Percentiles rank a stretch among this genome's conserved stretches.
These are phyloP conservation scores for Hypoxylon perforatum DNA, from an alignment of 495 filamentous ascomycete genomes.

Conservation along the genomic window DNA sequence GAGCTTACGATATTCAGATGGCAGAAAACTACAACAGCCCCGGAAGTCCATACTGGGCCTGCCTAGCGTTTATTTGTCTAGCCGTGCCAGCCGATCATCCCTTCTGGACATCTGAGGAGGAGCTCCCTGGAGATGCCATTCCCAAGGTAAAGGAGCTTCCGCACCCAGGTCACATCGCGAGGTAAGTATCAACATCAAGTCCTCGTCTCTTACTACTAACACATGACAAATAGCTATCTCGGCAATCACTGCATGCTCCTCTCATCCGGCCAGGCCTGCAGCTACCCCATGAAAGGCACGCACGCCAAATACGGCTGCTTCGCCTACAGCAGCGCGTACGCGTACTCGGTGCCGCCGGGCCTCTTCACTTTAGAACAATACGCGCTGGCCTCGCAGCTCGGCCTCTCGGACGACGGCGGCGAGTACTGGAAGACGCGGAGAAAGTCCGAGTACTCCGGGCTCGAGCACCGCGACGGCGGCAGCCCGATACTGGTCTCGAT, in stretches of 20 bases:
- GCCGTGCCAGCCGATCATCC: constrained; percentile 74
- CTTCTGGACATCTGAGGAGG: constrained; percentile 77
- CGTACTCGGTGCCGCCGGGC: constrained; percentile 80
- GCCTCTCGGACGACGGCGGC: constrained; percentile 79
- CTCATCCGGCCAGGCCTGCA: constrained; percentile 79
- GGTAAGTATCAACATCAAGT: constrained; percentile 40
- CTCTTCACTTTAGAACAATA: constrained; percentile 80
- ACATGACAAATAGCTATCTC: constrained; percentile 50
- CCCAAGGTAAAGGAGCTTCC: constrained; percentile 65
- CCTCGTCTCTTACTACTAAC: not conserved
- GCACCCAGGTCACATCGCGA: constrained; percentile 77
- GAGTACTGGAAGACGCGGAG: constrained; percentile 83
- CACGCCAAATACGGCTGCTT: constrained; percentile 86
- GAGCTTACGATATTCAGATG: constrained; percentile 50
- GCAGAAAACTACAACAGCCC: constrained; percentile 86
- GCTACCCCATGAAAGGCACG: constrained; percentile 81
- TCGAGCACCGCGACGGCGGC: constrained; percentile 59
- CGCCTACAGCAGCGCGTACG: constrained; percentile 78
- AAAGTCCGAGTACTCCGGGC: constrained; percentile 65
- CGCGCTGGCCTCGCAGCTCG: constrained; percentile 78
- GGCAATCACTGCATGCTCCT: constrained; percentile 78
- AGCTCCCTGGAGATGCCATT: constrained; percentile 66
- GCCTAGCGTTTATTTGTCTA: constrained; percentile 78
- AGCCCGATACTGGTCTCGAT: constrained; percentile 69
- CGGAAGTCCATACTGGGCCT: constrained; percentile 76